phyloP scores from a whole-genome alignment of 805 yeast genomes.

The Suhomyces tanzawaensis region DNA sequence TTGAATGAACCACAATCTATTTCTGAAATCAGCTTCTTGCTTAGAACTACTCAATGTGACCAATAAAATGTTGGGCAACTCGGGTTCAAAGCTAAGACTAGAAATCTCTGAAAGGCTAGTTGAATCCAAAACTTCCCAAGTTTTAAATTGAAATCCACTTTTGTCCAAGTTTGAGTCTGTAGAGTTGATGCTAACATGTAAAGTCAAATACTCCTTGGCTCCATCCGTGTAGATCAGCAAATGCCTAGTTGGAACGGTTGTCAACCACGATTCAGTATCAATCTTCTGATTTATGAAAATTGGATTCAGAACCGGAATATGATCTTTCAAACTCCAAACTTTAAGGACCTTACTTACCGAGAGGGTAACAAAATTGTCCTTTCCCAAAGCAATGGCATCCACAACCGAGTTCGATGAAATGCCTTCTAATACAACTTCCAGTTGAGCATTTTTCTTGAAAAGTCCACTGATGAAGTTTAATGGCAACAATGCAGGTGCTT shows the following conservation, averaged over 20 bases:
- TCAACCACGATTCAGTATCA: conserved; percentile 23
- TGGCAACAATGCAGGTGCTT: conserved; percentile 34
- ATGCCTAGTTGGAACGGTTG: conserved; percentile 30
- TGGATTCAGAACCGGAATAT: conserved; percentile 20
- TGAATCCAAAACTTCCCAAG: conserved; percentile 20
- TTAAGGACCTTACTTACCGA: conserved; percentile 54
- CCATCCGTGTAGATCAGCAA: conserved; percentile 16
- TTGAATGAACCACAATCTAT: conserved; percentile 44
- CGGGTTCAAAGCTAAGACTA: conserved; percentile 19
- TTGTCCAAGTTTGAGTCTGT: conserved; percentile 8
- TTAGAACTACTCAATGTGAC: background rate
- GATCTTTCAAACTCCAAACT: conserved; percentile 55
- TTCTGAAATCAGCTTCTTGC: conserved; percentile 5
- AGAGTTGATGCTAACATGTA: conserved; percentile 16
- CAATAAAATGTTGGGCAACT: conserved; percentile 11
- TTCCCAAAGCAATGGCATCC: conserved; percentile 36
- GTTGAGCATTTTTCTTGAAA: conserved; percentile 14
- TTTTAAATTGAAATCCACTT: conserved; percentile 21
- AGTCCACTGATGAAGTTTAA: conserved; percentile 26
- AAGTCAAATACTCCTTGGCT: conserved; percentile 14
- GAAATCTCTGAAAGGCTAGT: conserved; percentile 10
- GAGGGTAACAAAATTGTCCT: conserved; percentile 45
- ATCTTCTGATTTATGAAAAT: conserved; percentile 15
- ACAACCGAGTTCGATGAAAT: conserved; percentile 43
- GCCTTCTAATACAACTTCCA: conserved; percentile 29